Base-by-base conservation (phyloP, 2,329 filamentous ascomycete genomes). In the Nigrospora oryzae region DNA sequence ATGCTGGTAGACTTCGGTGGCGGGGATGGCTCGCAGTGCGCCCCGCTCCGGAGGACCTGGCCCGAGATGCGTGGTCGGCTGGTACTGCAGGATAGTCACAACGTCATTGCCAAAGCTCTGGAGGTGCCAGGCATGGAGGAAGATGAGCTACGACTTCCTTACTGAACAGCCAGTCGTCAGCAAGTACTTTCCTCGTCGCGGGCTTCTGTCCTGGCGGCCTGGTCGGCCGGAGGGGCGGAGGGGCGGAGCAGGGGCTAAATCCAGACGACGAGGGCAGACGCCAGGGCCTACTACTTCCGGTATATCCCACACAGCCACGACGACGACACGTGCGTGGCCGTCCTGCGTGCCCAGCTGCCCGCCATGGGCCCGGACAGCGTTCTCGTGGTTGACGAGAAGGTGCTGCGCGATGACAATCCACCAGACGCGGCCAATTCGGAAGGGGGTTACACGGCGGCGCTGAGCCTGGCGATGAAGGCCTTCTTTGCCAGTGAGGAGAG, bases 381-480 rank as follows among this genome's bases (percentile, higher is more conserved):
- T 7, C 30, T 40, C 8, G 10, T 40, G 10, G 30, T 40, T 11
- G 38, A 40, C 38, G n/a, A 40, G n/a, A 40, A 40, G 28, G 38
- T 40, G 7, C 2, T 40, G 8, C 28, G 28, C 15, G 38, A 33
- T n/a, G 28, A 32, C 6, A 33, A 33, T n/a, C 38, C 28, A 4
- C 38, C 38, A 15, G 7, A 28, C 5, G n/a, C 28, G 5, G 38
- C 12, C n/a, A 16, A 28, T 4, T 31, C 28, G 1, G 30, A 28
- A 17, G 28, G 15, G 11, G 38, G 32, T 6, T 40, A 40, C 38
- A 32, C 38, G 38, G 38, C 38, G 6, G 38, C 28, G 12, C 28
- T 33, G 28, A 40, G 38, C 11, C 38, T 40, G 28, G 38, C 38
- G n/a, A 40, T 40, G 38, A 40, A 40, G n/a, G 38, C 17, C n/a